A percentile compares a stretch with the other conserved stretches of the same genome.
phyloP scores from a whole-genome alignment of 2,329 filamentous ascomycete genomes.

The Alternaria hordeiaustralica region DNA sequence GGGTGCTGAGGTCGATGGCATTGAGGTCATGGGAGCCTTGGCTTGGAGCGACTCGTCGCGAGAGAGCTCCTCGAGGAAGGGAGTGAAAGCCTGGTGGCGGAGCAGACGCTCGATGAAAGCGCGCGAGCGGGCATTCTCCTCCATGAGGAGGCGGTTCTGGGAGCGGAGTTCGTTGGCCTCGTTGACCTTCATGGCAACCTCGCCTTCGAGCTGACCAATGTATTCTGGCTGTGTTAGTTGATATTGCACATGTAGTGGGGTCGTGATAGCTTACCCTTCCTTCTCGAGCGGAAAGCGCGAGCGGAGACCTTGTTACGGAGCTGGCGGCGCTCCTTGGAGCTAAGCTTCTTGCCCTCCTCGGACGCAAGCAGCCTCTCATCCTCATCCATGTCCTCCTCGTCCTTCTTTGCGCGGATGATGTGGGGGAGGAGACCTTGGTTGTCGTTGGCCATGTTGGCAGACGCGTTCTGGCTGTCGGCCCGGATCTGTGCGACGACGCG shows the following conservation, averaged over 20 bases:
- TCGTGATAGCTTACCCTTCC: conserved; percentile 77
- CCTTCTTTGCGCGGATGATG: conserved; percentile 80
- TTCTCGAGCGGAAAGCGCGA: conserved; percentile 93
- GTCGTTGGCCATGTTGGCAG: conserved; percentile 60
- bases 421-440: conserved; percentile 63
- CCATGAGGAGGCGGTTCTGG: conserved; percentile 80
- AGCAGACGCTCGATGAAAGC: conserved; percentile 80
- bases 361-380: conserved; percentile 93
- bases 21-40: conserved; percentile 39
- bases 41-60: conserved; percentile 44
- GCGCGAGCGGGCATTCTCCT: conserved; percentile 85
- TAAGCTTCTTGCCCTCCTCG: conserved; percentile 99
- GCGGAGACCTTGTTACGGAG: conserved; percentile 99
- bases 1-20: conserved; percentile 39
- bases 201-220: conserved; percentile 89
- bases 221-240: conserved; percentile 77
- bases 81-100: conserved; percentile 56
- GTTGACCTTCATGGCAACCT: conserved; percentile 81
- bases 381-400: conserved; percentile 98
- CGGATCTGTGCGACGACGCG: conserved; percentile 93
- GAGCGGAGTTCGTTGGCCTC: conserved; percentile 81
- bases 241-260: neutral
- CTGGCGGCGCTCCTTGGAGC: conserved; percentile 94
- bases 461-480: conserved; percentile 64
- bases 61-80: conserved; percentile 55